Evolutionary conservation across 129 eudicot genomes (phyloP).

Genomic region (Arctium minus): DNA sequence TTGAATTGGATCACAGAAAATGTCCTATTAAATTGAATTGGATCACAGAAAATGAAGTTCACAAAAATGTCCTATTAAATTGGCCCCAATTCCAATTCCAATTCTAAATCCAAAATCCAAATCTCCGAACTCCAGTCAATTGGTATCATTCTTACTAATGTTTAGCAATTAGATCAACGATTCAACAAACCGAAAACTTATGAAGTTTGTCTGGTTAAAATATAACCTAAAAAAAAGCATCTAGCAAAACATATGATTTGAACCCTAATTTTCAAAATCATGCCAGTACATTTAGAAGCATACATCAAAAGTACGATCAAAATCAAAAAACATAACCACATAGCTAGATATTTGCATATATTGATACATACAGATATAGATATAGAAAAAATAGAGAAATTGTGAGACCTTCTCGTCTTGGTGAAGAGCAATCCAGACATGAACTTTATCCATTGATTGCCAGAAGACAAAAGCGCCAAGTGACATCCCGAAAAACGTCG

Average conservation of each 20-base stretch:
- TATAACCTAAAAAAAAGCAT: no score
- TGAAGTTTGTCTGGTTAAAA: background rate
- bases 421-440: slow-evolving; percentile 91
- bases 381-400: background rate
- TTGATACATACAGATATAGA: background rate
- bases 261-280: slow-evolving; percentile 8
- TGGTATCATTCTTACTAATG: background rate
- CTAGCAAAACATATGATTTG: background rate
- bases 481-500: slow-evolving; percentile 70
- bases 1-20: background rate
- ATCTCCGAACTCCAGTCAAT: background rate
- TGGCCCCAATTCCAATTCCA: background rate
- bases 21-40: background rate
- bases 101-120: background rate
- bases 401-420: slow-evolving; percentile 74
- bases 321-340: background rate
- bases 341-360: background rate
- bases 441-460: slow-evolving; percentile 90
- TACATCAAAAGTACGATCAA: background rate
- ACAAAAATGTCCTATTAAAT: background rate
- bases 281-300: background rate
- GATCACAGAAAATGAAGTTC: background rate
- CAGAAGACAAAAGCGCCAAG: slow-evolving; percentile 81
- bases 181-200: background rate
- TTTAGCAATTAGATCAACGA: background rate